These are phyloP conservation scores for Nevesoporus exiguus DNA, from an alignment of 768 basidiomycete genomes.

Conservation along the genomic window DNA sequence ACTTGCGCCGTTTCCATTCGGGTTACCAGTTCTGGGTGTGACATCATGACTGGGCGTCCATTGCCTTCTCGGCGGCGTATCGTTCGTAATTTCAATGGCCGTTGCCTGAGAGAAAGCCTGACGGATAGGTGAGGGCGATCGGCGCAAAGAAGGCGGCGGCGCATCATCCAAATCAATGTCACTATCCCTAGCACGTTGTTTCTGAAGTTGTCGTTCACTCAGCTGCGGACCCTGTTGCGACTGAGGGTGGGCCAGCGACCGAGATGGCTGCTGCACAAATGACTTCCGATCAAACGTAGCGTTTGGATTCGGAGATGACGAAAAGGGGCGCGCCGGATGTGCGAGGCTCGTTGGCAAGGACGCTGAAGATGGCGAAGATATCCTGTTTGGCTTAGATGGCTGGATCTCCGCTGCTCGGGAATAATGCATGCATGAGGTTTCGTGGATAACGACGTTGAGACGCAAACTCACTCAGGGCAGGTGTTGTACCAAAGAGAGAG, in stretches of 20 bases:
- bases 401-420: constrained; percentile 1
- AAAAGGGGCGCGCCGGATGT: constrained; percentile 8
- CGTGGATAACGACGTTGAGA: not conserved
- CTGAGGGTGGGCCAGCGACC: constrained; percentile 10
- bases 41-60: constrained; percentile 25
- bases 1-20: constrained; percentile 5
- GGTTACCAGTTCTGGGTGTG: constrained; percentile 11
- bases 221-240: constrained; percentile 15
- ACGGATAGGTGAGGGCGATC: constrained; percentile 31
- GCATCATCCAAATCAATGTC: constrained; percentile 41
- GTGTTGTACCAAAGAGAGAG: constrained; percentile 12
- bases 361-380: constrained; percentile 7
- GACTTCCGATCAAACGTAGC: constrained; percentile 23
- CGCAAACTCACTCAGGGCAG: constrained; percentile 12
- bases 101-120: constrained; percentile 17
- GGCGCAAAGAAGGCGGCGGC: constrained; percentile 40
- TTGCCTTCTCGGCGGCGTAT: constrained; percentile 27
- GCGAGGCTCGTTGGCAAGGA: constrained; percentile 26
- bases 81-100: constrained; percentile 30
- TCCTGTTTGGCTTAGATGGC: constrained; percentile 11
- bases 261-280: constrained; percentile 12
- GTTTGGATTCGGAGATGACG: constrained; percentile 20
- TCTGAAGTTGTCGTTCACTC: constrained; percentile 26
- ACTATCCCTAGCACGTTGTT: constrained; percentile 18
- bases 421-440: constrained; percentile 6